These are phyloP conservation scores for Camellia granthamiana DNA, from an alignment of 148 eudicot genomes.

Conservation along the genomic window DNA sequence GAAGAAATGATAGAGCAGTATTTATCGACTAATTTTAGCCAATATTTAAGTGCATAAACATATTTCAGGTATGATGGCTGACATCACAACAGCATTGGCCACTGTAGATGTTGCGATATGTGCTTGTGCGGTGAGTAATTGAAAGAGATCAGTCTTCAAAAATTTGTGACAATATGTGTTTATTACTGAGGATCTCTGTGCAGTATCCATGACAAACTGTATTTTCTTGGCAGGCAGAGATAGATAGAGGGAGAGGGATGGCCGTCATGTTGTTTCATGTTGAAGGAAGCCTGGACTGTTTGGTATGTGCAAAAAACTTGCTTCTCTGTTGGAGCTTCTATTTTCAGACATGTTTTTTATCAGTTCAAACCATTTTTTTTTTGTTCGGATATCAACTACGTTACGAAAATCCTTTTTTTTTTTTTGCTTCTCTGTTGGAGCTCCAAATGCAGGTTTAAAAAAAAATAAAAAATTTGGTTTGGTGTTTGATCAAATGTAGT, in stretches of 20 bases:
- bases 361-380: too few relatives aligned
- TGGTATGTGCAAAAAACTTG: slow-evolving; percentile 41
- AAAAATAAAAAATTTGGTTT: background rate
- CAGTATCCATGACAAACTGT: background rate
- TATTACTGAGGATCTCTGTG: background rate
- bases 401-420: slow-evolving; percentile 19
- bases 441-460: background rate
- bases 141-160: background rate
- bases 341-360: too few relatives aligned
- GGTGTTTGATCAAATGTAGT: background rate
- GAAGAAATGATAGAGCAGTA: too few relatives aligned
- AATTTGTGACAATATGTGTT: background rate
- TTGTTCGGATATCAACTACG: too few relatives aligned
- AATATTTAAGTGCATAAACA: background rate
- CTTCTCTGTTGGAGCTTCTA: background rate
- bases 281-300: slow-evolving; percentile 69
- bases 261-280: slow-evolving; percentile 82
- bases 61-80: slow-evolving; percentile 77
- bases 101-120: slow-evolving; percentile 66
- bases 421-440: slow-evolving; percentile 21
- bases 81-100: slow-evolving; percentile 63
- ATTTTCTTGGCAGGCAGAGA: slow-evolving; percentile 61
- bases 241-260: slow-evolving; percentile 64
- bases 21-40: background rate
- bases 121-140: slow-evolving; percentile 78